Conservation (phyloP, 768 basidiomycete species). For the Mrakia blollopis region DNA sequence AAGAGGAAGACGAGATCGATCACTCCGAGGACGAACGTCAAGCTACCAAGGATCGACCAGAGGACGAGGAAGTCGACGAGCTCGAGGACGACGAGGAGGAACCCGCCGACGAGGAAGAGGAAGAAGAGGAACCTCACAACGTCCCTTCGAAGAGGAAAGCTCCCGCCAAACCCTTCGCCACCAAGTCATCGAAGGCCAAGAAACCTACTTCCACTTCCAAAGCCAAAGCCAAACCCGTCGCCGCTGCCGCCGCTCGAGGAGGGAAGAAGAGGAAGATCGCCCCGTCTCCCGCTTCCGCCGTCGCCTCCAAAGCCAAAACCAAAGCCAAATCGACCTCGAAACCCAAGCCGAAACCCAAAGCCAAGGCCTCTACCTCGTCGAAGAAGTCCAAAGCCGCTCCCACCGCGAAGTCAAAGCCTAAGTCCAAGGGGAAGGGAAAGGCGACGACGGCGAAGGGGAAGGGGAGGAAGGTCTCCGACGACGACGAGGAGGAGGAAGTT, state of each 20-base stretch:
- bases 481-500: background rate
- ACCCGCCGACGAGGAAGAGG: background rate
- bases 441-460: background rate
- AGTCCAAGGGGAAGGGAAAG: background rate
- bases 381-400: background rate
- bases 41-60: background rate
- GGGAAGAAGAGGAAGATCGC: background rate
- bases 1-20: background rate
- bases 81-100: background rate
- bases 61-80: background rate
- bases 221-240: background rate
- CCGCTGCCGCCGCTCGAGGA: background rate
- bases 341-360: background rate
- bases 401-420: background rate
- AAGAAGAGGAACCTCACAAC: background rate
- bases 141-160: slow-evolving; percentile 5
- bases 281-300: background rate
- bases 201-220: background rate
- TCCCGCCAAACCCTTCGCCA: background rate
- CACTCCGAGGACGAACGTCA: background rate
- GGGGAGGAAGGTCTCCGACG: background rate
- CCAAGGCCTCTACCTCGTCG: background rate
- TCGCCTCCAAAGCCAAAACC: background rate
- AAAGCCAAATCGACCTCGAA: background rate
- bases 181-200: background rate